These are phyloP conservation scores for Amanita thiersii DNA, from an alignment of 768 basidiomycete species.

Conservation along the genomic window DNA sequence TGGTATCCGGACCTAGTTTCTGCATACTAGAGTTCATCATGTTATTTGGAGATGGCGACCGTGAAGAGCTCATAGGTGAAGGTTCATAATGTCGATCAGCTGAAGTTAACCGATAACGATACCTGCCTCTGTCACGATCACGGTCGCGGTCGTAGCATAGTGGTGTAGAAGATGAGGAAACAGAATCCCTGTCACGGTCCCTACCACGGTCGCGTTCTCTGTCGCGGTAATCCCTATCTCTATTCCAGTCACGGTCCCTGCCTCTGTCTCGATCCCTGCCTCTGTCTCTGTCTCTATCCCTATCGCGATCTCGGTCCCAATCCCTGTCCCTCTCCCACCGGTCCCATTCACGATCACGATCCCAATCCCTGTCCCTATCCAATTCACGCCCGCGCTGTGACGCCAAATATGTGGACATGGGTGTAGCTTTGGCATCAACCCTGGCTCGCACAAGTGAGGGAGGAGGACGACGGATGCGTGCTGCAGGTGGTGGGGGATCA, in stretches of 20 bases:
- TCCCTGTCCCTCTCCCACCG: slow-evolving; percentile 12
- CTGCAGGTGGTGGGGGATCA: slow-evolving; percentile 7
- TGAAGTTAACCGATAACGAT: slow-evolving; percentile 3
- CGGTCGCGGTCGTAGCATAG: slow-evolving; percentile 1
- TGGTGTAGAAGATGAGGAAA: too few relatives aligned
- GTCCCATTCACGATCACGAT: not conserved
- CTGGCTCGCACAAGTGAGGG: slow-evolving; percentile 10
- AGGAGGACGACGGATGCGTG: slow-evolving; percentile 6
- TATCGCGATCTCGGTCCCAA: slow-evolving; percentile 4
- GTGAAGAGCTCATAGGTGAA: slow-evolving; percentile 11
- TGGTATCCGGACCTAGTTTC: slow-evolving; percentile 10
- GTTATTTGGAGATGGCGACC: slow-evolving; percentile 24
- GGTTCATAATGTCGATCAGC: slow-evolving; percentile 7
- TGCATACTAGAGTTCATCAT: slow-evolving; percentile 4
- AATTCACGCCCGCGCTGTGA: too few relatives aligned
- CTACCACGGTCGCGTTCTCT: slow-evolving; percentile 22
- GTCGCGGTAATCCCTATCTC: slow-evolving; percentile 12
- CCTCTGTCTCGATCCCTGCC: slow-evolving; percentile 12
- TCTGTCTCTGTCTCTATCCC: slow-evolving; percentile 15
- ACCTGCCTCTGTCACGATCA: slow-evolving; percentile 4
- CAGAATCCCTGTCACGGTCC: slow-evolving; percentile 8
- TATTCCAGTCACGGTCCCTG: slow-evolving; percentile 11
- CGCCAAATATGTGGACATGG: slow-evolving; percentile 7
- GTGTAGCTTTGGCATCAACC: slow-evolving; percentile 8
- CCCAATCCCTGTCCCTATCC: slow-evolving; percentile 13